Base-by-base conservation (phyloP, 1,284 basidiomycete genomes). In the Rhodotorula sp. region DNA sequence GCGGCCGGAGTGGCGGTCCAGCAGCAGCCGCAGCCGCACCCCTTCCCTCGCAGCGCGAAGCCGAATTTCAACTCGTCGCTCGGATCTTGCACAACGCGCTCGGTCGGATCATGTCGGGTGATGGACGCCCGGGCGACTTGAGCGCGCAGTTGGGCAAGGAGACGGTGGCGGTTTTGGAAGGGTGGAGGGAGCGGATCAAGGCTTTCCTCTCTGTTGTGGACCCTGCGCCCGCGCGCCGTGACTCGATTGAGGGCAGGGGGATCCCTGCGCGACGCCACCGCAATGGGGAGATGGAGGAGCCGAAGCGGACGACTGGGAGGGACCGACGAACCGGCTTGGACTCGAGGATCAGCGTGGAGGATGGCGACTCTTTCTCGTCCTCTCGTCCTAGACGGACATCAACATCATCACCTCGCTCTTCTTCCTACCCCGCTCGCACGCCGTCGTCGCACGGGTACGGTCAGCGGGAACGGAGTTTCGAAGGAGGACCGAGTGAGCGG, bases 41-140 rank as follows among this genome's bases (percentile, higher is more conserved):
- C 48, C n/a, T 23, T 51, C 51, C 23, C n/a, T 52, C 51, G 54
- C 16, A 26, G n/a, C 54, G 54, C 54, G 54, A 56, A n/a, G n/a
- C n/a, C 54, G 54, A 56, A 15, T 23, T 52, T 10, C 26, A 26
- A 0, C 54, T 26, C 23, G 26, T 56, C 54, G 54, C 54, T 12
- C 54, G 54, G 6, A 56, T 56, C 26, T 29, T 56, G 54, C 29
- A 56, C 26, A 56, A 56, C 54, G 54, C 54, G 54, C n/a, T 56
- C 54, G 54, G 54, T 12, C 54, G 54, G 54, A 56, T 56, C 54
- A 18, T 56, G 26, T n/a, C 43, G n/a, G n/a, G 58, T 18, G 43
- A 60, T 29, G 58, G 58, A 15, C 34, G 58, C n/a, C 43, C 58
- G 43, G 58, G n/a, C 15, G 58, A 47, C 43, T 47, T n/a, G 58